Evolutionary conservation across 2,329 filamentous ascomycete species (phyloP).

Genomic region (Aspergillus fumigatus): DNA sequence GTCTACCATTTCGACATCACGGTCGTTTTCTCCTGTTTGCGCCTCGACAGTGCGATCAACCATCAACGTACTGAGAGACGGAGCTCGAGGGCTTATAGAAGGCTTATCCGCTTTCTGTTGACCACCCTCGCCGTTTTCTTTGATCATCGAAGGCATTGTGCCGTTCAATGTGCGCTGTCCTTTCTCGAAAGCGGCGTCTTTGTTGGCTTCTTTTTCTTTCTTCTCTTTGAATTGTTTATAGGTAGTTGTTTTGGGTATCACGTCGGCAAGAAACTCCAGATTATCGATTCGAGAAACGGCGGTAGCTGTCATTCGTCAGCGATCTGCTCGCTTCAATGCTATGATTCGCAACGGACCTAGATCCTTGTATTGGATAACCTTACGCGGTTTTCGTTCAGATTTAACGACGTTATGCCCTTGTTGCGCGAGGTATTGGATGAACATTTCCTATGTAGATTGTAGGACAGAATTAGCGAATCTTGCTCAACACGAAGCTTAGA

Average conservation of each 20-base stretch:
- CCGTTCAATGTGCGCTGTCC: slow-evolving; percentile 37
- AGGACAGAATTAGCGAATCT: slow-evolving; percentile 9
- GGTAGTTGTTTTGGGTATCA: slow-evolving; percentile 79
- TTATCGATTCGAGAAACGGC: slow-evolving; percentile 87
- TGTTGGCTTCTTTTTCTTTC: slow-evolving; percentile 36
- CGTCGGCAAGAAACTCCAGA: slow-evolving; percentile 88
- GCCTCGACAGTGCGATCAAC: slow-evolving; percentile 51
- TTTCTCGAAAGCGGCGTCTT: slow-evolving; percentile 31
- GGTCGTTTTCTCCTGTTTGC: slow-evolving; percentile 35
- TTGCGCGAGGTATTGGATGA: slow-evolving; percentile 84
- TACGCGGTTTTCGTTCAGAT: slow-evolving; percentile 82
- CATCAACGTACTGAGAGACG: slow-evolving; percentile 52
- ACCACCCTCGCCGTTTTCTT: slow-evolving; percentile 20
- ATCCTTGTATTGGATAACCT: slow-evolving; percentile 95
- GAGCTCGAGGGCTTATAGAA: slow-evolving; percentile 28
- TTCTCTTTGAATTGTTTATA: slow-evolving; percentile 74
- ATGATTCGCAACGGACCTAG: slow-evolving; percentile 55
- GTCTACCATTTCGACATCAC: slow-evolving; percentile 58
- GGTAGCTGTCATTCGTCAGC: slow-evolving; percentile 53
- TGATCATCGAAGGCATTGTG: slow-evolving; percentile 10
- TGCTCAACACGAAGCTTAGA: not conserved
- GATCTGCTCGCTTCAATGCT: not conserved
- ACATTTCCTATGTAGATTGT: slow-evolving; percentile 67
- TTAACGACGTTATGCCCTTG: slow-evolving; percentile 86
- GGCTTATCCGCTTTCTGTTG: slow-evolving; percentile 16